These are phyloP conservation scores for Neltuma alba DNA, from an alignment of 306 rosid genomes.

Conservation along the genomic window DNA sequence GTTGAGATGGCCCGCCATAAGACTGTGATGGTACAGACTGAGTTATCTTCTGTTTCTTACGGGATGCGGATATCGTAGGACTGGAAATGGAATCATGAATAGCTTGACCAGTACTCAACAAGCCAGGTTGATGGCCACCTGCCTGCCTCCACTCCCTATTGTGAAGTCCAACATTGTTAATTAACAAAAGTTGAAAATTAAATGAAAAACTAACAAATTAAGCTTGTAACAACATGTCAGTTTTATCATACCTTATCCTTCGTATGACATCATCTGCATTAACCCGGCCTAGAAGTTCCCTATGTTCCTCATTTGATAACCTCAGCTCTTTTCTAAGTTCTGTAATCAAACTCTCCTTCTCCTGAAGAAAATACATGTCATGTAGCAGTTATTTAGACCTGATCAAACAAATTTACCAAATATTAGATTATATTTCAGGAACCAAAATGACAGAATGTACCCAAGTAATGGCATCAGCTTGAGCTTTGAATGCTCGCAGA, in stretches of 20 bases:
- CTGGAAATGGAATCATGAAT: conserved; percentile 83
- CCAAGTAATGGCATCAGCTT: conserved; percentile 98
- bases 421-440: conserved; percentile 50
- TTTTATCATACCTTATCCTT: conserved; percentile 75
- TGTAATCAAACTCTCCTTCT: conserved; percentile 89
- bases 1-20: conserved; percentile 76
- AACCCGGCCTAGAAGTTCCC: conserved; percentile 90
- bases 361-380: conserved; percentile 79
- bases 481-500: conserved; percentile 99
- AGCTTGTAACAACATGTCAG: conserved; percentile 32
- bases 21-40: conserved; percentile 76
- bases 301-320: conserved; percentile 92
- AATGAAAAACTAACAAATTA: conserved; percentile 26
- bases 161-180: conserved; percentile 40
- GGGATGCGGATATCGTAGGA: conserved; percentile 88
- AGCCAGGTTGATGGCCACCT: conserved; percentile 76
- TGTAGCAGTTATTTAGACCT: conserved; percentile 60
- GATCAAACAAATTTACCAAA: conserved; percentile 43
- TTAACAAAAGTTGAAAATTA: conserved; percentile 39
- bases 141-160: conserved; percentile 95
- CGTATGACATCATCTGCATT: conserved; percentile 85
- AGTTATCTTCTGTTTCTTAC: conserved; percentile 78
- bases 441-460: conserved; percentile 55
- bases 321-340: conserved; percentile 91
- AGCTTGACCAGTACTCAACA: conserved; percentile 61